Evolutionary conservation across 2,329 filamentous ascomycete genomes (phyloP).

Genomic region (Aspergillus sp.): DNA sequence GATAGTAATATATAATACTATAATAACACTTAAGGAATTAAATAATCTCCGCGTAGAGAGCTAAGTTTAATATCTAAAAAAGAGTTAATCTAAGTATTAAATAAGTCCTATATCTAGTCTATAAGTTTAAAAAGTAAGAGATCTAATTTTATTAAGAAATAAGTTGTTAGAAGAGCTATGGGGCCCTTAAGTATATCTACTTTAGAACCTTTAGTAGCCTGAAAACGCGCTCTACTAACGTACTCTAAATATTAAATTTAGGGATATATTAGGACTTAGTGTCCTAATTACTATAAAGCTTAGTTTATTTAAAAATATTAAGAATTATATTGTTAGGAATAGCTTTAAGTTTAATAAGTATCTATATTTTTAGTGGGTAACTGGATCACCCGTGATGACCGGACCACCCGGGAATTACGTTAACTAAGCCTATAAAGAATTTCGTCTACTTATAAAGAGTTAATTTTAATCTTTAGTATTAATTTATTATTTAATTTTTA

Average conservation of each 20-base stretch:
- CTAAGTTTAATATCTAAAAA: not conserved
- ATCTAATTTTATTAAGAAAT: not conserved
- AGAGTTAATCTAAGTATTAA: not conserved
- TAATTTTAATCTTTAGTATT: constrained; percentile 6
- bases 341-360: not conserved
- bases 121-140: not conserved
- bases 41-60: not conserved
- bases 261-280: not conserved
- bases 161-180: not conserved
- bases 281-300: not conserved
- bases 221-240: not conserved
- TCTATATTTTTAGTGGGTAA: not conserved
- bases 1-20: not conserved
- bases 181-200: not conserved
- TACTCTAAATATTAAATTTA: not conserved
- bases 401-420: too few species aligned
- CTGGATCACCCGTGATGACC: not conserved
- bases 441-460: not conserved
- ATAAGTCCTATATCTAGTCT: not conserved
- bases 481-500: not conserved
- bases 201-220: not conserved
- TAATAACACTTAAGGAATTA: not conserved
- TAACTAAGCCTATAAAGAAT: too few species aligned
- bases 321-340: not conserved
- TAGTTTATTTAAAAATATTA: not conserved